A percentile compares a stretch with the other conserved stretches of the same genome.
Evolutionary conservation across 164 flowering plant species (phyloP).

Genomic region (Nymphaea thermarum): DNA sequence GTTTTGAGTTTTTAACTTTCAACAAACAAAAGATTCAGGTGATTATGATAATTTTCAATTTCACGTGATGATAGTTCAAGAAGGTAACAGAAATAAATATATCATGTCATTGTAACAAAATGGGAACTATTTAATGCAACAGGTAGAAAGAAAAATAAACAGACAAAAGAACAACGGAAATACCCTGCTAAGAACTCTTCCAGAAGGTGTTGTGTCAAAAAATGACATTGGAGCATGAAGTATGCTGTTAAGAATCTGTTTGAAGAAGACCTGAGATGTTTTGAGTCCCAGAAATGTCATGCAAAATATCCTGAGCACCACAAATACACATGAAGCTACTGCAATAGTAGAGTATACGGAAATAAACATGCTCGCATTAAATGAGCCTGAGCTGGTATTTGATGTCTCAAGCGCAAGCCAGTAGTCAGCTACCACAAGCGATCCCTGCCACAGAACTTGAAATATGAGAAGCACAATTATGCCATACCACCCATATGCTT

Average conservation of each 20-base stretch:
- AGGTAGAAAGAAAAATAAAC: background rate
- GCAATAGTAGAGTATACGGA: slow-evolving; percentile 51
- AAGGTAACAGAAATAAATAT: background rate
- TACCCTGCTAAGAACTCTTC: slow-evolving; percentile 93
- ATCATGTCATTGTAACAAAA: background rate
- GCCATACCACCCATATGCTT: slow-evolving; percentile 97
- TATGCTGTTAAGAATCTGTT: slow-evolving; percentile 58
- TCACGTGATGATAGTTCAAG: background rate
- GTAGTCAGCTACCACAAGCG: slow-evolving; percentile 73
- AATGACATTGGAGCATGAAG: slow-evolving; percentile 98
- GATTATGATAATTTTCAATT: background rate
- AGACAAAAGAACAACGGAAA: slow-evolving; percentile 6
- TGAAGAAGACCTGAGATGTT: slow-evolving; percentile 76
- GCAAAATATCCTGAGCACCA: slow-evolving; percentile 32
- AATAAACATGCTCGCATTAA: slow-evolving; percentile 57
- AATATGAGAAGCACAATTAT: slow-evolving; percentile 26
- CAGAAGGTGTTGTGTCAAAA: slow-evolving; percentile 97
- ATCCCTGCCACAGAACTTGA: slow-evolving; percentile 57
- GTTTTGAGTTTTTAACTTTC: background rate
- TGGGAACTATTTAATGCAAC: background rate
- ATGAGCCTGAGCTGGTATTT: slow-evolving; percentile 29
- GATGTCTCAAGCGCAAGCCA: slow-evolving; percentile 83
- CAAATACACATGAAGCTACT: slow-evolving; percentile 37
- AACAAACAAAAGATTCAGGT: no score
- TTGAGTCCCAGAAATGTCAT: slow-evolving; percentile 56